These are phyloP conservation scores for Nakazawaea peltata DNA, from an alignment of 805 yeast genomes.

Conservation along the genomic window DNA sequence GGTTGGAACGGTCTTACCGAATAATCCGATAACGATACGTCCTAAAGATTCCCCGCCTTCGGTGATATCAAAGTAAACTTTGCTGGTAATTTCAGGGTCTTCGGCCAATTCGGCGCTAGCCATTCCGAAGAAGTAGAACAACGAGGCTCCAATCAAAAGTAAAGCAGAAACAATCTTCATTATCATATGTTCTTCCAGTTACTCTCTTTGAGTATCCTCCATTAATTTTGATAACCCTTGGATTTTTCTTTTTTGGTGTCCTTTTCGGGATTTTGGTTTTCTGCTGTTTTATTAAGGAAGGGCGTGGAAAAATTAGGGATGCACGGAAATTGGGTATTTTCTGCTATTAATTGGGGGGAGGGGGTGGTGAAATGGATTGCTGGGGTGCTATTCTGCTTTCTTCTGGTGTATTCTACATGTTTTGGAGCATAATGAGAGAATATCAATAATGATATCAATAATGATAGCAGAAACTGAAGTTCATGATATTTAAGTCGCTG, in stretches of 20 bases:
- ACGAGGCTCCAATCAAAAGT: constrained; percentile 8
- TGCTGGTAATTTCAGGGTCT: constrained; percentile 57
- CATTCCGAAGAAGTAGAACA: constrained; percentile 7
- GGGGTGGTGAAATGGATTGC: no score
- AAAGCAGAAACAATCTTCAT: constrained; percentile 7
- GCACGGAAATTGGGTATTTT: no score
- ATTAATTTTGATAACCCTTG: no score
- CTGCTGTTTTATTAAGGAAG: background rate
- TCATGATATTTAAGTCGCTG: no score
- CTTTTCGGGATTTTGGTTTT: background rate
- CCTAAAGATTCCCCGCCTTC: constrained; percentile 78
- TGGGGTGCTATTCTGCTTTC: no score
- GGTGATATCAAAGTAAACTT: constrained; percentile 78
- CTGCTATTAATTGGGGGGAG: no score
- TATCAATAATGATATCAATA: no score
- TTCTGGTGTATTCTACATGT: no score
- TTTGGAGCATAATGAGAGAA: no score
- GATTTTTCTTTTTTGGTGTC: no score
- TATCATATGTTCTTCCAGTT: constrained; percentile 13
- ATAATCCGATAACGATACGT: constrained; percentile 78
- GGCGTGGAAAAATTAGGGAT: no score
- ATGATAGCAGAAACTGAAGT: no score
- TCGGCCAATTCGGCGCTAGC: constrained; percentile 18
- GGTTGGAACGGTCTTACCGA: constrained; percentile 79
- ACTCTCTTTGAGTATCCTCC: background rate